Conservation (phyloP, 139 green algal species). For the Limnomonas spitsbergensis region DNA sequence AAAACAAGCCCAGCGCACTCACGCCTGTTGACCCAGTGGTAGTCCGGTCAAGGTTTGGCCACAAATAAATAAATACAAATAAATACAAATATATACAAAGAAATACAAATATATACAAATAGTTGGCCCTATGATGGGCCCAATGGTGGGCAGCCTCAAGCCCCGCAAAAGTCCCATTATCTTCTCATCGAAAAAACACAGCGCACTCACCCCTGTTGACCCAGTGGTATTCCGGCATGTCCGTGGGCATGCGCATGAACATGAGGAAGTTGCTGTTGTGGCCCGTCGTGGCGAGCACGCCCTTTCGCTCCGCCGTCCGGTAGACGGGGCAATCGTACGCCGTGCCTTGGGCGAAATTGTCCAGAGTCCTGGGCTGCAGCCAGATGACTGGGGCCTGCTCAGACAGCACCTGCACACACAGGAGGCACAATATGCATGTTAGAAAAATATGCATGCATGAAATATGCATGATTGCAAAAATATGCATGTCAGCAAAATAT, state of each 20-base stretch:
- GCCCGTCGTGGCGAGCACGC: slow-evolving; percentile 71
- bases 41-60: too few relatives aligned
- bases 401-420: slow-evolving; percentile 58
- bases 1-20: too few relatives aligned
- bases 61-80: too few relatives aligned
- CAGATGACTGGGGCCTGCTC: slow-evolving; percentile 62
- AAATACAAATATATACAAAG: too few relatives aligned
- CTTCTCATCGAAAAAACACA: too few relatives aligned
- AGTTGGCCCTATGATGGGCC: too few relatives aligned
- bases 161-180: too few relatives aligned
- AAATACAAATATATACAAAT: too few relatives aligned
- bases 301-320: slow-evolving; percentile 63
- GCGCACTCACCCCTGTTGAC: too few relatives aligned
- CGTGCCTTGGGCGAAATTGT: slow-evolving; percentile 41
- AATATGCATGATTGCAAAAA: too few relatives aligned
- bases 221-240: slow-evolving; percentile 59
- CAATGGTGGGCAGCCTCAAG: not conserved
- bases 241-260: slow-evolving; percentile 60
- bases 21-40: too few relatives aligned
- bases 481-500: too few relatives aligned
- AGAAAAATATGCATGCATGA: not conserved
- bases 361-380: slow-evolving; percentile 55
- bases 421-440: not conserved
- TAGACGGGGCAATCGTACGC: slow-evolving; percentile 80
- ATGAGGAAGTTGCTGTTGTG: slow-evolving; percentile 84